Evolutionary conservation across 1,284 basidiomycete genomes (phyloP), one percentile per base, ranked within the genome.

Genomic region (Earliella scabrosa): DNA sequence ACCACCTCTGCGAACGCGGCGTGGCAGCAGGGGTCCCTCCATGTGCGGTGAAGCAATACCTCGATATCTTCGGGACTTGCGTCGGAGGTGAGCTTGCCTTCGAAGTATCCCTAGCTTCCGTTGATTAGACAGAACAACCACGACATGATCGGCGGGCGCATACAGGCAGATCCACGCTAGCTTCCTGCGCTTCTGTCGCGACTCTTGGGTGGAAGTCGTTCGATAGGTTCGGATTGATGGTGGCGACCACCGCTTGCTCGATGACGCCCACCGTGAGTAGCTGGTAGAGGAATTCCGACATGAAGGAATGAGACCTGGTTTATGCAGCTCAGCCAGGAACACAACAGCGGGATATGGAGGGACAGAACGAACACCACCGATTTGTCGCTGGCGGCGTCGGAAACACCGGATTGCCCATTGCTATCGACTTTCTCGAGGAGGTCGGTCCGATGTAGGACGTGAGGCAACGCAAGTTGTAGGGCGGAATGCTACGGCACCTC

Each of bases 11-110:
- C 80, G 54, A 92, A 87, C 7, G 74, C 71, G 26, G 77, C 69
- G 63, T 93, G 90, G 61, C 78, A 80, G 43, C 75, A 77, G 9
- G 78, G 77, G 66, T 93, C 89, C 47, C 72, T 73, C 69, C 81
- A 83, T n/a, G 88, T 73, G 41, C 82, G 79, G 54, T 82, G 76
- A 18, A 90, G 66, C 65, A 87, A 78, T 4, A 66, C 54, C 29
- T 73, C 69, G 11, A 75, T 68, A 53, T 92, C 88, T 8, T 80
- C 79, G 6, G 79, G 64, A 51, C 71, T 77, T 13, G 73, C 68
- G 23, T 91, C 90, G 20, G 77, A 69, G 2, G 75, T 75, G n/a
- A 92, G 67, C 66, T 82, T 87, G 5, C 75, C 77, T 43, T 86
- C 83, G 3, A 92, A 66, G 65, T 84, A 88, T 14, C 74, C 59